These are phyloP conservation scores for Jamesozyma jinghongensis DNA, from an alignment of 805 yeast species.

Conservation along the genomic window DNA sequence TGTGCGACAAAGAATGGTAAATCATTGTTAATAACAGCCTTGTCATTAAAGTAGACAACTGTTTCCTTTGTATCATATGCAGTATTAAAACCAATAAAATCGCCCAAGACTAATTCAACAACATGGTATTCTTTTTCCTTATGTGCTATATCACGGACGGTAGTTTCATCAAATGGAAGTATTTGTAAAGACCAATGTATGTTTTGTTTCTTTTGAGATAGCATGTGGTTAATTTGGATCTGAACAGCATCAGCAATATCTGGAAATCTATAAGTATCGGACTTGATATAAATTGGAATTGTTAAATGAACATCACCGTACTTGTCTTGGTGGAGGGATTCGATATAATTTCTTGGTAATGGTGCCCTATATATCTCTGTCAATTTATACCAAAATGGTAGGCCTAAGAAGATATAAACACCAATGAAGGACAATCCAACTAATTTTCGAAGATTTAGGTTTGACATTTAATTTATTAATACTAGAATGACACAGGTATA, in stretches of 20 bases:
- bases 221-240: conserved; percentile 36
- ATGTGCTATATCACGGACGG: conserved; percentile 7
- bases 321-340: conserved; percentile 31
- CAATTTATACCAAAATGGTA: conserved; percentile 36
- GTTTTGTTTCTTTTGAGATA: conserved; percentile 19
- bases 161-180: conserved; percentile 16
- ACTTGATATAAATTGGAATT: conserved; percentile 37
- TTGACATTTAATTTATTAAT: conserved; percentile 1
- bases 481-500: no score
- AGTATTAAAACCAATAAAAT: conserved; percentile 37
- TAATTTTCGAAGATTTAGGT: conserved; percentile 12
- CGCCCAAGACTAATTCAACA: conserved; percentile 33
- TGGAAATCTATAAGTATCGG: conserved; percentile 47
- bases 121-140: conserved; percentile 24
- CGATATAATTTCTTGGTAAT: conserved; percentile 32
- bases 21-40: conserved; percentile 45
- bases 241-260: conserved; percentile 54
- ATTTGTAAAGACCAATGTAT: conserved; percentile 32
- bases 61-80: conserved; percentile 36
- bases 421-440: conserved; percentile 18
- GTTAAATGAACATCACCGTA: conserved; percentile 35
- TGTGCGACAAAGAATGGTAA: conserved; percentile 56
- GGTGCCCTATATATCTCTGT: conserved; percentile 36
- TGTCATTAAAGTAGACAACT: conserved; percentile 25
- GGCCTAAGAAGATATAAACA: conserved; percentile 30